phyloP scores from a whole-genome alignment of 1,139 yeast genomes.

The Yamadazyma dendronema region DNA sequence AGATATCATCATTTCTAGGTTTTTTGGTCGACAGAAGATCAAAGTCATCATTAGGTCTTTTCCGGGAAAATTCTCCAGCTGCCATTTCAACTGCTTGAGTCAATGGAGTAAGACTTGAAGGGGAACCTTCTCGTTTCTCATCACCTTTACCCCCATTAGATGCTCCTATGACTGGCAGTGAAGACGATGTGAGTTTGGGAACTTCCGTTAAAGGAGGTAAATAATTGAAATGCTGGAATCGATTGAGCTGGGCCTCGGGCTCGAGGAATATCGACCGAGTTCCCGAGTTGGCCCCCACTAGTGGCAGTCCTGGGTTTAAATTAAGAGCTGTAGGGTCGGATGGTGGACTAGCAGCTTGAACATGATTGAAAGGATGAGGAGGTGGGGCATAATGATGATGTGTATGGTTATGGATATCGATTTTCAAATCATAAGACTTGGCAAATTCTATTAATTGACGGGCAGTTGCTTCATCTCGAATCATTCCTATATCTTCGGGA shows the following conservation, averaged over 20 bases:
- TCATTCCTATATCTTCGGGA: constrained; percentile 44
- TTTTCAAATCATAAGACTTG: constrained; percentile 52
- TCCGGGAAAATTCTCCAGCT: constrained; percentile 28
- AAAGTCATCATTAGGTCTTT: constrained; percentile 10
- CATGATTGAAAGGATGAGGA: constrained; percentile 24
- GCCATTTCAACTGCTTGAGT: constrained; percentile 46
- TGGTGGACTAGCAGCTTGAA: constrained; percentile 10
- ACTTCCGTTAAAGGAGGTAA: constrained; percentile 68
- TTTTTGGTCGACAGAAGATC: constrained; percentile 5
- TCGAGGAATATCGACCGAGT: constrained; percentile 32
- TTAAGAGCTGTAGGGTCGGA: neutral
- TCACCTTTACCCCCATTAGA: constrained; percentile 1
- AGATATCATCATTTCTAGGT: constrained; percentile 27
- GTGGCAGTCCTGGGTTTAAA: constrained; percentile 4
- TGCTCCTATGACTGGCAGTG: constrained; percentile 34
- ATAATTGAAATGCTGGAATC: constrained; percentile 71
- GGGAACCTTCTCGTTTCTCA: constrained; percentile 13
- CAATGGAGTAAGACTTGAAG: constrained; percentile 34
- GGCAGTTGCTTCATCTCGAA: constrained; percentile 51
- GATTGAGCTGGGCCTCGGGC: constrained; percentile 54
- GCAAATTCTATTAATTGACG: constrained; percentile 63
- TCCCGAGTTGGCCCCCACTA: constrained; percentile 16
- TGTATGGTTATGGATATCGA: constrained; percentile 83
- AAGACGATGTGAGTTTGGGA: constrained; percentile 66
- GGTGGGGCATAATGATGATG: constrained; percentile 62